These are phyloP conservation scores for Phytophthora litchii DNA, from an alignment of 352 stramenopile genomes.

Conservation along the genomic window DNA sequence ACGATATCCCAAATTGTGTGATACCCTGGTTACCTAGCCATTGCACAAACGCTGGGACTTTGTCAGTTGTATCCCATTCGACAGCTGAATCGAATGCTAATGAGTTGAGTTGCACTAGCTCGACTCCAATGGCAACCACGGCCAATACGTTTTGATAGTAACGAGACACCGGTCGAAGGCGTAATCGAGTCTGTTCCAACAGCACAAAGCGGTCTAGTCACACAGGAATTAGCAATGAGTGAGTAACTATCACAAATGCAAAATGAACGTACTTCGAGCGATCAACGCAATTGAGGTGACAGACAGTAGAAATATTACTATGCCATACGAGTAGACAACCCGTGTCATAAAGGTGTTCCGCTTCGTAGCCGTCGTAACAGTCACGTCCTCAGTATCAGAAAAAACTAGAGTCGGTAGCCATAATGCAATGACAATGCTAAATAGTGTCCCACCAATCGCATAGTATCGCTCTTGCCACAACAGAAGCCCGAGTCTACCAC, in stretches of 20 bases:
- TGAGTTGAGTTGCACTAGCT: slow-evolving; percentile 69
- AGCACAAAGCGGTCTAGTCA: slow-evolving; percentile 60
- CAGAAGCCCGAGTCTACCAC: slow-evolving; percentile 49
- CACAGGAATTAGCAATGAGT: not conserved
- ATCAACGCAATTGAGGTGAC: slow-evolving; percentile 48
- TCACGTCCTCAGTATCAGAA: not conserved
- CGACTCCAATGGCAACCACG: slow-evolving; percentile 44
- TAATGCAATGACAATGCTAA: slow-evolving; percentile 17
- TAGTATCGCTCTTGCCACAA: slow-evolving; percentile 58
- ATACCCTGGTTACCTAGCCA: slow-evolving; percentile 41
- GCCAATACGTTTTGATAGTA: slow-evolving; percentile 62
- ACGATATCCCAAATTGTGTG: slow-evolving; percentile 24
- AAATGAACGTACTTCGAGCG: slow-evolving; percentile 33
- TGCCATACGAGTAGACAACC: slow-evolving; percentile 47
- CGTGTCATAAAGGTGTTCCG: slow-evolving; percentile 46
- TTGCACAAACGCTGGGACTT: slow-evolving; percentile 49
- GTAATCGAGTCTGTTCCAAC: slow-evolving; percentile 55
- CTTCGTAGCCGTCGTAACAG: slow-evolving; percentile 6
- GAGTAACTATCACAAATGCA: not conserved
- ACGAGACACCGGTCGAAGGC: slow-evolving; percentile 45
- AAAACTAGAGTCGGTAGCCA: slow-evolving; percentile 11
- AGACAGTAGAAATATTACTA: slow-evolving; percentile 38
- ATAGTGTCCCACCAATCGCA: slow-evolving; percentile 37
- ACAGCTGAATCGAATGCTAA: slow-evolving; percentile 61
- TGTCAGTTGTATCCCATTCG: slow-evolving; percentile 52